Base-by-base conservation (phyloP, 176 grass and related monocot species). In the Ensete glaucum region DNA sequence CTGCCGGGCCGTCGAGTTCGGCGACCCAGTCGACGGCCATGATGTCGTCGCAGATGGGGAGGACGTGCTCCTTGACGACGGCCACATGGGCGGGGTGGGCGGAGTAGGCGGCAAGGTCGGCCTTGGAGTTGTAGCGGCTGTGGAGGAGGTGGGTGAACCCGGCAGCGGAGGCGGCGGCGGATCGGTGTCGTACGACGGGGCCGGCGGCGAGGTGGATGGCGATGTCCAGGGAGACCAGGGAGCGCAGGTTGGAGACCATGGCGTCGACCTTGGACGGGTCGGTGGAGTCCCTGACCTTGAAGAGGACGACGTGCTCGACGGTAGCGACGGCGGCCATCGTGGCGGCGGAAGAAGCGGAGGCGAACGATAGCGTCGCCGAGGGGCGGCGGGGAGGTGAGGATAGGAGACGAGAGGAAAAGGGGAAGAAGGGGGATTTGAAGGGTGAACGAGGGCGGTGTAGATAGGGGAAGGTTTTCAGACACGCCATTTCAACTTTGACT, bases 231-330 rank as follows among this genome's bases (percentile, higher is more conserved):
- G 84, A 51, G 49, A 82, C 65, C 34, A 97, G 87, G 43, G 83
- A 80, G 66, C 87, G 81, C 14, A 98, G 82, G 16, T 84, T 64
- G 50, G 95, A 82, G 51, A 93, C 50, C 88, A 91, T 84, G 26
- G 85, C 83, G 2, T 86, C 82, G 22, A 90, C 77, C 84, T 83
- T 85, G 48, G 87, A 90, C 11, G 80, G 12, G 2, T 62, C 84
- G 1, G 81, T 53, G 67, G 81, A 81, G 19, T 89, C 81, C 43
- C 88, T 82, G 52, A 85, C 69, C 88, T 93, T 93, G 94, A 97
- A 73, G 90, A 97, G 94, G 78, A 97, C 93, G 56, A 93, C 69
- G 77, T 97, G 94, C 90, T 99, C 90, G 67, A 99, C 55, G 11
- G 73, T 52, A 1, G 78, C 51, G 15, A 77, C 24, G 11, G 83